Percentiles rank a stretch among this genome's conserved stretches.
Evolutionary conservation across 768 basidiomycete genomes (phyloP).

Genomic region (Harrya chromipes): DNA sequence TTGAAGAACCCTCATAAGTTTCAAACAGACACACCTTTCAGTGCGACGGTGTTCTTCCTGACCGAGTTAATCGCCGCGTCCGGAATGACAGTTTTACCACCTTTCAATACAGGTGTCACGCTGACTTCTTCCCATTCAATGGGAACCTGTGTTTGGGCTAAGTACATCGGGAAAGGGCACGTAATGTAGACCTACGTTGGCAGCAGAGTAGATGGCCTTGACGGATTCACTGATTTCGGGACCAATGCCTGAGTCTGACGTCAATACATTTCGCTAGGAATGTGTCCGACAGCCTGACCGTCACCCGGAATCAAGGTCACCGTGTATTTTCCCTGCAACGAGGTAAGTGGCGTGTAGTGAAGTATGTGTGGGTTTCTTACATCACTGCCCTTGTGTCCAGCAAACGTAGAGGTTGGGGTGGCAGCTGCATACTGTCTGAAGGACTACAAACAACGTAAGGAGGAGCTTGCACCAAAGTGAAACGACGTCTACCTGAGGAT

Average conservation of each 20-base stretch:
- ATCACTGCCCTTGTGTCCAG: slow-evolving; percentile 83
- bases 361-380: slow-evolving; percentile 44
- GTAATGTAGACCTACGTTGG: slow-evolving; percentile 52
- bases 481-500: slow-evolving; percentile 44
- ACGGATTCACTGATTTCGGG: slow-evolving; percentile 97
- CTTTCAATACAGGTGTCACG: slow-evolving; percentile 90
- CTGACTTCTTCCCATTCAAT: slow-evolving; percentile 99
- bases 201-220: slow-evolving; percentile 88
- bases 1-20: background rate
- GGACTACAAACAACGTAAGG: slow-evolving; percentile 37
- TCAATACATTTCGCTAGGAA: slow-evolving; percentile 11
- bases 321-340: slow-evolving; percentile 86
- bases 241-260: slow-evolving; percentile 73
- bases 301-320: slow-evolving; percentile 97
- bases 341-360: slow-evolving; percentile 3
- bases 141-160: slow-evolving; percentile 65
- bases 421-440: slow-evolving; percentile 63
- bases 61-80: slow-evolving; percentile 87
- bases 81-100: slow-evolving; percentile 96
- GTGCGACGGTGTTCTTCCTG: slow-evolving; percentile 94
- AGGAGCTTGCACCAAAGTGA: background rate
- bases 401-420: slow-evolving; percentile 84
- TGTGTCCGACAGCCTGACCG: slow-evolving; percentile 46
- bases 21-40: slow-evolving; percentile 68
- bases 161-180: slow-evolving; percentile 6